Percentiles rank a stretch among this genome's conserved stretches.
These are phyloP conservation scores for Pseudoperonospora humuli DNA, from an alignment of 352 stramenopile genomes.

Conservation along the genomic window DNA sequence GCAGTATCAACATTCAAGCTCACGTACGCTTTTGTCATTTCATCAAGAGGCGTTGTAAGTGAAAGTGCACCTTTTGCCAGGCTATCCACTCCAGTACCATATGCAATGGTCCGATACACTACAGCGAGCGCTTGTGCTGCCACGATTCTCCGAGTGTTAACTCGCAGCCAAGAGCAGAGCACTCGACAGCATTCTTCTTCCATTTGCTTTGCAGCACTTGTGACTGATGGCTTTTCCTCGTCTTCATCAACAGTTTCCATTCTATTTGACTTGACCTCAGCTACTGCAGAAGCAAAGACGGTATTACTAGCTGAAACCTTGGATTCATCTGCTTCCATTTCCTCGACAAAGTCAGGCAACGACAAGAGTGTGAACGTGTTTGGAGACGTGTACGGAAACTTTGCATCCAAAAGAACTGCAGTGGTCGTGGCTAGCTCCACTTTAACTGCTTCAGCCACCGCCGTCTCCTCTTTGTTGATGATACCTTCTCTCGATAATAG, in stretches of 20 bases:
- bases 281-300: constrained; percentile 2
- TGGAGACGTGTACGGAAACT: constrained; percentile 24
- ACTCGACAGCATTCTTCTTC: constrained; percentile 33
- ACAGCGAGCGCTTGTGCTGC: constrained; percentile 33
- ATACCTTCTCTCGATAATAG: constrained; percentile 26
- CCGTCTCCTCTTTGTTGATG: constrained; percentile 3
- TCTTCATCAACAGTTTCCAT: constrained; percentile 24
- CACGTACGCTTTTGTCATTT: constrained; percentile 28
- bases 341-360: constrained; percentile 49
- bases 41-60: constrained; percentile 20
- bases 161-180: constrained; percentile 34
- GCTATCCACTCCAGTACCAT: constrained; percentile 5
- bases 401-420: constrained; percentile 48
- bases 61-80: constrained; percentile 15
- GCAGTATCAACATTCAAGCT: neutral
- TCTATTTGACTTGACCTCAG: constrained; percentile 16
- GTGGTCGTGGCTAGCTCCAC: constrained; percentile 47
- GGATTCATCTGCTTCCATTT: constrained; percentile 32
- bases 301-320: constrained; percentile 12
- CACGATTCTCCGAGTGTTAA: constrained; percentile 20
- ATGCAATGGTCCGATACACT: constrained; percentile 28
- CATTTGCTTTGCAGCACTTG: constrained; percentile 13
- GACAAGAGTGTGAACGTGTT: constrained; percentile 48
- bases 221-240: constrained; percentile 23
- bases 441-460: constrained; percentile 36